Conservation (phyloP, 805 yeast species). For the Metschnikowia anglica region DNA sequence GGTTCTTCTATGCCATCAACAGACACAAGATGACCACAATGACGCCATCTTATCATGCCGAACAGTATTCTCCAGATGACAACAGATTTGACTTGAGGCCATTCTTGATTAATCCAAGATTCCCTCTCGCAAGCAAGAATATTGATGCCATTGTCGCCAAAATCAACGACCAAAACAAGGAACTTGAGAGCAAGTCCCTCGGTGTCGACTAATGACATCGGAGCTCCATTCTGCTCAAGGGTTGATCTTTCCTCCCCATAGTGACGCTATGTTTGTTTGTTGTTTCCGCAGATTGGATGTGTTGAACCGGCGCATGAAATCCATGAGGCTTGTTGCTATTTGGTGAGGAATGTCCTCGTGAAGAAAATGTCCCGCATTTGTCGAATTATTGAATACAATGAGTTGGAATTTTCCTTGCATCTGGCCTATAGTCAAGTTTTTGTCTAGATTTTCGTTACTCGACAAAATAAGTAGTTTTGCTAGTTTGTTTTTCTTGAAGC, state of each 20-base stretch:
- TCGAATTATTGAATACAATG: slow-evolving; percentile 62
- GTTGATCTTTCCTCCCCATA: slow-evolving; percentile 36
- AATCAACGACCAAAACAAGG: slow-evolving; percentile 45
- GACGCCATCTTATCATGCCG: slow-evolving; percentile 97
- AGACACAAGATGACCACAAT: slow-evolving; percentile 97
- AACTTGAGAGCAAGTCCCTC: slow-evolving; percentile 29
- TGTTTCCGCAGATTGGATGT: slow-evolving; percentile 30
- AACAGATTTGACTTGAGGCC: slow-evolving; percentile 95
- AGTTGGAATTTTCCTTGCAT: slow-evolving; percentile 97
- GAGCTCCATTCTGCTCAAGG: background rate
- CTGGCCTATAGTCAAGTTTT: slow-evolving; percentile 85
- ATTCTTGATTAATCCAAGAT: slow-evolving; percentile 86
- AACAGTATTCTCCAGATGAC: slow-evolving; percentile 97
- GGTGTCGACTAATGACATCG: slow-evolving; percentile 43
- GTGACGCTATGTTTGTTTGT: slow-evolving; percentile 33
- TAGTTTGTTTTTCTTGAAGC: slow-evolving; percentile 19
- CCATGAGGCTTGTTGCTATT: slow-evolving; percentile 55
- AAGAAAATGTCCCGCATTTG: slow-evolving; percentile 79
- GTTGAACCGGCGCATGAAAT: slow-evolving; percentile 49
- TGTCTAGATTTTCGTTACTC: slow-evolving; percentile 87
- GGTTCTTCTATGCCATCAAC: slow-evolving; percentile 90
- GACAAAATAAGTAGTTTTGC: slow-evolving; percentile 79
- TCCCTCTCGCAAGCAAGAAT: slow-evolving; percentile 84
- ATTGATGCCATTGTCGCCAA: slow-evolving; percentile 74
- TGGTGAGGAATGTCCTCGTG: slow-evolving; percentile 86